These are phyloP conservation scores for Microdochium nivale DNA, from an alignment of 2,329 filamentous ascomycete genomes.

Conservation along the genomic window DNA sequence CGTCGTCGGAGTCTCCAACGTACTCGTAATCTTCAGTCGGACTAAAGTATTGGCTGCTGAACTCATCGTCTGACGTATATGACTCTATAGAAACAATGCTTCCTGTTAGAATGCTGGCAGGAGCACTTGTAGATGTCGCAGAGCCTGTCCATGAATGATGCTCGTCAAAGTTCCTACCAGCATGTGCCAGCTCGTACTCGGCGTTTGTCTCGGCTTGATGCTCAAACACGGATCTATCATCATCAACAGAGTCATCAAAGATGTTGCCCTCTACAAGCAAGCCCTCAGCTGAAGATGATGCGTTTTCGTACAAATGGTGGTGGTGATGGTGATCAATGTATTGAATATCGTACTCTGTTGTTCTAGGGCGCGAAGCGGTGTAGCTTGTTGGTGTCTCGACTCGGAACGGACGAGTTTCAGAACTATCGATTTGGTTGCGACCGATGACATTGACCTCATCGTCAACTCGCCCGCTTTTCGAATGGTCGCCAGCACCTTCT, in stretches of 20 bases:
- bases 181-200: background rate
- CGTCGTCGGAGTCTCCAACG: background rate
- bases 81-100: background rate
- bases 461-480: too few species aligned
- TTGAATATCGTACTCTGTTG: too few species aligned
- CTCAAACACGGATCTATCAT: background rate
- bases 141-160: background rate
- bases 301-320: background rate
- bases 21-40: background rate
- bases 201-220: background rate
- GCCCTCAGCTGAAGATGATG: background rate
- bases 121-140: background rate
- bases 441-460: too few species aligned
- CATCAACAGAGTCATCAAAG: background rate
- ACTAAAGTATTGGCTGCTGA: background rate
- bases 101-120: background rate
- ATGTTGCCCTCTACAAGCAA: background rate
- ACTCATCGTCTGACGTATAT: background rate
- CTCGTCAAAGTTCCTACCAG: background rate
- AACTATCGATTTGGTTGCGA: too few species aligned
- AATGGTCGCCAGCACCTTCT: too few species aligned
- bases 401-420: too few species aligned
- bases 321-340: too few species aligned
- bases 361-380: too few species aligned
- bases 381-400: too few species aligned